Percentiles rank a stretch among this genome's conserved stretches.
Evolutionary conservation across 805 yeast genomes (phyloP).

Genomic region (Suhomyces xylopsoci): DNA sequence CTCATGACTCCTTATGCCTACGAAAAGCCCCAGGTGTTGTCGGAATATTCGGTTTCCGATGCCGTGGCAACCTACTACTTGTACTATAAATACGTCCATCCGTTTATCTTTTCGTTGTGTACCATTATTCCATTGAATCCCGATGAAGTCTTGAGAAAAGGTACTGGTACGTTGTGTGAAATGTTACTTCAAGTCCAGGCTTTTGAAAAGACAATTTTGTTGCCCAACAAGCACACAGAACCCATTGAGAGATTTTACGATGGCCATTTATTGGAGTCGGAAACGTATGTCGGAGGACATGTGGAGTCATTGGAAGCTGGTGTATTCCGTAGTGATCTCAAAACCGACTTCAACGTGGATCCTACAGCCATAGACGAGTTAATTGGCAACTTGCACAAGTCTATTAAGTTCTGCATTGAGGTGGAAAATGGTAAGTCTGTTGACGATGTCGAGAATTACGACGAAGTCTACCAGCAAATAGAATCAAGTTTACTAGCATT

Average conservation of each 20-base stretch:
- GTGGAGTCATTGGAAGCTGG: conserved; percentile 98
- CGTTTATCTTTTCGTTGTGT: conserved; percentile 92
- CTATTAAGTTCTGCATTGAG: conserved; percentile 77
- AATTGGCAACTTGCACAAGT: conserved; percentile 64
- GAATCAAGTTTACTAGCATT: conserved; percentile 53
- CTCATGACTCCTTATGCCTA: conserved; percentile 97
- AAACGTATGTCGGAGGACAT: conserved; percentile 98
- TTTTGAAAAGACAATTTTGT: conserved; percentile 64
- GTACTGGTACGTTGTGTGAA: conserved; percentile 98
- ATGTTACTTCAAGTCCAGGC: conserved; percentile 98
- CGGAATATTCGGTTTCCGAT: conserved; percentile 98
- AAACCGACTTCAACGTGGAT: conserved; percentile 72
- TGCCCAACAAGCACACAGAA: conserved; percentile 92
- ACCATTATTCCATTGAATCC: conserved; percentile 95
- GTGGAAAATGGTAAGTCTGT: conserved; percentile 73
- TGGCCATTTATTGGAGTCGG: conserved; percentile 91
- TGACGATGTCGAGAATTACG: conserved; percentile 78
- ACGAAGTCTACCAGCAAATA: conserved; percentile 66
- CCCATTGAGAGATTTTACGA: conserved; percentile 93
- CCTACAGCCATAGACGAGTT: conserved; percentile 81
- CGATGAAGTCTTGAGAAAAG: conserved; percentile 92
- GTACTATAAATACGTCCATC: conserved; percentile 95
- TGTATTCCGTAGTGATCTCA: conserved; percentile 87
- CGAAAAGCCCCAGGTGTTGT: conserved; percentile 85
- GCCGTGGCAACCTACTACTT: conserved; percentile 98